Evolutionary conservation across 345 rosid species (phyloP).

Genomic region (Salix koriyanagi): DNA sequence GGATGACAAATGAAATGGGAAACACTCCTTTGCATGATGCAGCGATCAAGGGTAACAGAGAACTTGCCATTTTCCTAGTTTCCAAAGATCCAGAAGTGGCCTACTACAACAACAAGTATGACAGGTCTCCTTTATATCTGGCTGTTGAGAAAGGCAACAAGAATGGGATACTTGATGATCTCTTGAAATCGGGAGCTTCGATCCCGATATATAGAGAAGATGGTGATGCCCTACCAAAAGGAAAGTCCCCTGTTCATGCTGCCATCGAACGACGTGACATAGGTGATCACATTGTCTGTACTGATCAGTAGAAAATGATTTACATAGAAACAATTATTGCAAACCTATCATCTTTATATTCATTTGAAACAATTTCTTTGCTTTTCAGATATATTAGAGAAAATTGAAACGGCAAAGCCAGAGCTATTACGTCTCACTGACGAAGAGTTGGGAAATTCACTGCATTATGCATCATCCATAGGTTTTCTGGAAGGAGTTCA

Average conservation of each 20-base stretch:
- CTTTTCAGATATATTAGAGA: constrained; percentile 12
- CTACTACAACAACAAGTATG: neutral
- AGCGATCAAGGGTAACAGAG: neutral
- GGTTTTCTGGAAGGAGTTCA: neutral
- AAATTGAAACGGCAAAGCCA: constrained; percentile 4
- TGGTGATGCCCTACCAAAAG: neutral
- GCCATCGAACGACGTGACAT: neutral
- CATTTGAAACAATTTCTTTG: neutral
- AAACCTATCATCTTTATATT: neutral
- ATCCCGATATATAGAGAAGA: no score
- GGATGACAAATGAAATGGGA: neutral
- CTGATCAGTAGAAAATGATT: neutral
- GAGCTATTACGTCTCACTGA: constrained; percentile 12
- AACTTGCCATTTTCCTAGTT: rapidly evolving
- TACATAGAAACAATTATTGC: neutral
- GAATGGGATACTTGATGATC: neutral
- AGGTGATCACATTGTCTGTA: neutral
- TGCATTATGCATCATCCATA: constrained; percentile 11
- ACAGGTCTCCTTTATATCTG: neutral
- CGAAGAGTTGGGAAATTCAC: constrained; percentile 6
- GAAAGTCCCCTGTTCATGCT: neutral
- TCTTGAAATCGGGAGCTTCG: neutral
- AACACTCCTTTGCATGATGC: constrained; percentile 5
- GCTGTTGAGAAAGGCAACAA: neutral
- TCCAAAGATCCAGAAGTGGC: neutral